A percentile compares a stretch with the other conserved stretches of the same genome.
phyloP scores from a whole-genome alignment of 306 rosid species.

The Cucumis hystrix region DNA sequence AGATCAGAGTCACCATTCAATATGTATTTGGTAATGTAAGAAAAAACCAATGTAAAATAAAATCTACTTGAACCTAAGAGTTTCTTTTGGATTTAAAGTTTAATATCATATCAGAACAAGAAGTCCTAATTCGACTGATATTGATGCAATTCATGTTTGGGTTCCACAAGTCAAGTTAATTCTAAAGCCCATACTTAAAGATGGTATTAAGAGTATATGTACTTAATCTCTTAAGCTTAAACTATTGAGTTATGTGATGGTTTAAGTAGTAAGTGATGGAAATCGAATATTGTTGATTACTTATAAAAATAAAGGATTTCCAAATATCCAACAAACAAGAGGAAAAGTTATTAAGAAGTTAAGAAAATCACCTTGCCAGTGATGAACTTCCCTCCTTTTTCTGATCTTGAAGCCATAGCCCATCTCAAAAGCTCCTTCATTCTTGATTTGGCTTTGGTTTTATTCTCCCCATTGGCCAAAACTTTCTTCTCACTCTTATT shows the following conservation, averaged over 20 bases:
- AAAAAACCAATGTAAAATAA: background rate
- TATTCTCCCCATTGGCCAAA: slow-evolving; percentile 24
- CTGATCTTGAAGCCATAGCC: slow-evolving; percentile 70
- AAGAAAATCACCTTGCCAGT: slow-evolving; percentile 41
- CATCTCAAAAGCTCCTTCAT: slow-evolving; percentile 86
- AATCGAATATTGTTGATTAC: background rate
- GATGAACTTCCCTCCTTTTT: slow-evolving; percentile 46
- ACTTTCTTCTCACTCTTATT: slow-evolving; percentile 22
- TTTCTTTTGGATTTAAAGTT: background rate
- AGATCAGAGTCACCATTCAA: background rate
- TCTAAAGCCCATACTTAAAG: background rate
- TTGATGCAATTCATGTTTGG: background rate
- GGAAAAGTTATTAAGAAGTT: background rate
- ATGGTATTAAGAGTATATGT: background rate
- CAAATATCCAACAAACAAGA: background rate
- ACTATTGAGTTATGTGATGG: background rate
- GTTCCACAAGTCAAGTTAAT: background rate
- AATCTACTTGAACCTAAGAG: background rate
- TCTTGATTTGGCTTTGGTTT: slow-evolving; percentile 45
- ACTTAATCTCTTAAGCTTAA: background rate
- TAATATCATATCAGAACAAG: background rate
- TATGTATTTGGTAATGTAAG: background rate
- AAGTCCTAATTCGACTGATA: no score
- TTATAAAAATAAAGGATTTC: background rate
- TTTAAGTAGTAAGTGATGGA: background rate